Evolutionary conservation across 2,329 filamentous ascomycete genomes (phyloP).

Genomic region (Juglanconis sp.): DNA sequence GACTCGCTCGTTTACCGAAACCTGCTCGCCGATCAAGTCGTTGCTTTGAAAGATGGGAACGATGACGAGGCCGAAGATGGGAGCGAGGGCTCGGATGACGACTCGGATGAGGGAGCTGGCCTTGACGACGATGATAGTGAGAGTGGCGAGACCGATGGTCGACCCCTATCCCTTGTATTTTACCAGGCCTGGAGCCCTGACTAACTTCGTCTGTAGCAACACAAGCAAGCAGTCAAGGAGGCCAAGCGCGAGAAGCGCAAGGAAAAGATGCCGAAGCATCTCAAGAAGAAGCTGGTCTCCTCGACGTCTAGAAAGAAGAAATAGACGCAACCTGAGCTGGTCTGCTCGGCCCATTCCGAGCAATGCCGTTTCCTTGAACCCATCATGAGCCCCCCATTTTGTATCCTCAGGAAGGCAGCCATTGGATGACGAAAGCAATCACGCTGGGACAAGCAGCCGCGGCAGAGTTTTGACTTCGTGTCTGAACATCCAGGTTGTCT

Average conservation of each 20-base stretch:
- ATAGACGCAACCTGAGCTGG: constrained; percentile 29
- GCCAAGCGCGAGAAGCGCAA: constrained; percentile 91
- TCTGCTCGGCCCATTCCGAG: neutral
- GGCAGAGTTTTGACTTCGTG: constrained; percentile 23
- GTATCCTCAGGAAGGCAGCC: neutral
- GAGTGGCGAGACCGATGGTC: constrained; percentile 60
- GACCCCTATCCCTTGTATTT: constrained; percentile 12
- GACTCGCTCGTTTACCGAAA: constrained; percentile 81
- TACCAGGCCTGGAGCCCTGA: neutral
- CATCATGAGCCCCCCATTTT: neutral
- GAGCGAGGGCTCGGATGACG: constrained; percentile 36
- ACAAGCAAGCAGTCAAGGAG: constrained; percentile 90
- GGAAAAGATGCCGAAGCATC: constrained; percentile 92
- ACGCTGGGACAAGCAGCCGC: constrained; percentile 12
- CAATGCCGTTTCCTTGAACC: constrained; percentile 18
- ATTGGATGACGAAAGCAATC: constrained; percentile 28
- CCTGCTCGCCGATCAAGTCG: constrained; percentile 70
- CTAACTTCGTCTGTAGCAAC: constrained; percentile 40
- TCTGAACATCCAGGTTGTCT: constrained; percentile 37
- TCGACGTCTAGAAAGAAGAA: constrained; percentile 62
- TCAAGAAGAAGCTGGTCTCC: constrained; percentile 85
- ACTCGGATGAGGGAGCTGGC: constrained; percentile 48
- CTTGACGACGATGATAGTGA: constrained; percentile 48
- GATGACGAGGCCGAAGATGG: constrained; percentile 33
- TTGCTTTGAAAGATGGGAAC: constrained; percentile 36